Evolutionary conservation across 805 yeast species (phyloP), one percentile per base, ranked within the genome.

Genomic region (Blastobotrys peoriensis): DNA sequence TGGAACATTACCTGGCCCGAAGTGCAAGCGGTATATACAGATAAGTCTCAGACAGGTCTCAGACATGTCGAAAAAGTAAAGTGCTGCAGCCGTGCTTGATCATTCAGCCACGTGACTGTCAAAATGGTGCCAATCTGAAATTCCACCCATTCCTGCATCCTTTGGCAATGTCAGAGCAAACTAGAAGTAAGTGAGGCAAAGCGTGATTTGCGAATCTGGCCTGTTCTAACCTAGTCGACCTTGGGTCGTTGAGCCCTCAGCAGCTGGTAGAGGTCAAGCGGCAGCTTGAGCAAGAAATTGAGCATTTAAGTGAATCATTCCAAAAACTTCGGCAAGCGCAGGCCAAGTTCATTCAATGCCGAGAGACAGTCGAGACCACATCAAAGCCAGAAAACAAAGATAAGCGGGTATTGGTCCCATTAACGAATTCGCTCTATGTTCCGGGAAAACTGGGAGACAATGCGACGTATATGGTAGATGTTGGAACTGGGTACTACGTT

Each of bases 401-500:
- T 1, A 66, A 74, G 38, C 75, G 77, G 27, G 62, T 91, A 17
- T 68, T 93, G 50, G 86, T 93, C 1, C 98, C 98, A 4, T 71
- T 94, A 49, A 86, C 98, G 0, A 73, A 88, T 16, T 86, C 96
- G 0, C 68, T 93, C 34, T 93, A 93, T 54, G 83, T 93, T 21
- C 95, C 96, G 3, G 98, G 98, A 2, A 75, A 70, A 43, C 73
- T 86, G 41, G 70, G 72, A 36, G 78, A 83, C 46, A 74, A 74
- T 41, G 74, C 81, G 48, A 79, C 74, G 47, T 93, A 83, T 56
- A 70, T 93, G 61, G 96, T 93, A 6, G 98, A 93, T 60, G 81
- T 93, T 20, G 98, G 98, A 28, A 93, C 98, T 0, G 98, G 98
- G 2, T 93, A 93, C 61, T 93, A 76, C 60, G 89, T 88, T 15